Base-by-base conservation (phyloP, 2,329 filamentous ascomycete genomes). In the Cytospora chrysosperma region DNA sequence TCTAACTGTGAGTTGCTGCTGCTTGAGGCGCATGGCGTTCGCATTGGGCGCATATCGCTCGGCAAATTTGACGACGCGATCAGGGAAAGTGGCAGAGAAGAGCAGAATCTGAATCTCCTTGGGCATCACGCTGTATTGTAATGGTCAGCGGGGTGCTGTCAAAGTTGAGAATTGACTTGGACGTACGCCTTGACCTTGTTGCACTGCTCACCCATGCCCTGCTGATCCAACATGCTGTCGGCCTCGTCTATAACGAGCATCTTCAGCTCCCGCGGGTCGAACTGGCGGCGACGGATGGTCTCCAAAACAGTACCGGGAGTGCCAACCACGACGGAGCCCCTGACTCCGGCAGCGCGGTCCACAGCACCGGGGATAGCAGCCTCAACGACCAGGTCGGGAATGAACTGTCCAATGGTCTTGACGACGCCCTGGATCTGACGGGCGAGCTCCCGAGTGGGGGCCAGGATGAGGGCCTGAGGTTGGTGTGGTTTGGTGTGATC, bases 151-250 rank as follows among this genome's bases (percentile, higher is more conserved):
- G 40, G 34, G 4, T 47, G 13, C n/a, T 8, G 24, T 61, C 43
- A 2, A n/a, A n/a, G 3, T 12, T 24, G 9, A n/a, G 17, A 19
- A 30, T 8, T 17, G 47, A 19, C 7, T 17, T 3, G n/a, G n/a
- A 79, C 87, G 71, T 78, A 95, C 92, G 78, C 77, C 81, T 96
- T 97, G 70, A 97, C 92, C 69, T 93, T 88, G 70, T 93, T 85
- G 76, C 94, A 98, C 78, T 99, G 95, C 64, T 98, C 95, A 59
- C 95, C 95, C 61, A 99, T 82, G 58, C 95, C 94, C 77, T 97
- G 92, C 77, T 94, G 90, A 73, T 98, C 95, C 65, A 99, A 81
- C 95, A 99, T 99, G 79, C 97, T 98, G 79, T 99, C 95, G 63
- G 95, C 95, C 79, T 99, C 95, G 72, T 99, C 95, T 59, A 99